A percentile compares a stretch with the other conserved stretches of the same genome.
Evolutionary conservation across 768 basidiomycete species (phyloP).

Genomic region (Hericium erinaceus): DNA sequence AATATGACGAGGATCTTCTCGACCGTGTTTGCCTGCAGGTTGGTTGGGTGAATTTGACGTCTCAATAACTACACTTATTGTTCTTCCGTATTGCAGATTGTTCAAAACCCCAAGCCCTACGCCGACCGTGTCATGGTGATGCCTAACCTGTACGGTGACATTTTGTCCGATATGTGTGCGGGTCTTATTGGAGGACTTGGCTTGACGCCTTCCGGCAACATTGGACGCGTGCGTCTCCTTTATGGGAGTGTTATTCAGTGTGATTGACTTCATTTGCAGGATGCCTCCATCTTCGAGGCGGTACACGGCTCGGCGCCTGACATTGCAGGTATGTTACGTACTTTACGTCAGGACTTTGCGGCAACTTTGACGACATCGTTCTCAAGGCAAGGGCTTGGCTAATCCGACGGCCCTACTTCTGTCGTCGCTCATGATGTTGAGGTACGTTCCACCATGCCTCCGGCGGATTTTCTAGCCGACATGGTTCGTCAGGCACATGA

Average conservation of each 20-base stretch:
- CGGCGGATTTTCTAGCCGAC: slow-evolving; percentile 8
- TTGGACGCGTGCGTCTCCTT: slow-evolving; percentile 62
- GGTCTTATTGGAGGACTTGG: slow-evolving; percentile 97
- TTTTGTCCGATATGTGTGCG: slow-evolving; percentile 96
- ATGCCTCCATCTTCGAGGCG: slow-evolving; percentile 98
- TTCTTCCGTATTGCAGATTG: slow-evolving; percentile 41
- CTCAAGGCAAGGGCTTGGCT: slow-evolving; percentile 76
- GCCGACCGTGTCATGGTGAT: slow-evolving; percentile 99
- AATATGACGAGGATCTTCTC: slow-evolving; percentile 94
- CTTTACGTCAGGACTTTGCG: no score
- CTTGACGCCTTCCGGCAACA: slow-evolving; percentile 95
- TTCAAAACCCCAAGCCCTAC: slow-evolving; percentile 88
- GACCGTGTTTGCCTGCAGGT: slow-evolving; percentile 95
- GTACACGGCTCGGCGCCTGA: slow-evolving; percentile 99
- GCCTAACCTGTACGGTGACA: slow-evolving; percentile 96
- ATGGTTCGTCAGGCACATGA: slow-evolving; percentile 70
- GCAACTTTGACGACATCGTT: background rate
- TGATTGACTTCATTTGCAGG: slow-evolving; percentile 36
- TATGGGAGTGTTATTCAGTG: background rate
- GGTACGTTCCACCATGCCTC: slow-evolving; percentile 38
- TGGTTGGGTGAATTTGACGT: background rate
- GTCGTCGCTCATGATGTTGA: slow-evolving; percentile 96
- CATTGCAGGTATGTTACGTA: slow-evolving; percentile 64
- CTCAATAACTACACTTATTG: background rate
- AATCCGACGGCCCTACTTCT: slow-evolving; percentile 99